Evolutionary conservation across 192 early-diverging fungal species (phyloP).

Genomic region (Backusella macrospora): DNA sequence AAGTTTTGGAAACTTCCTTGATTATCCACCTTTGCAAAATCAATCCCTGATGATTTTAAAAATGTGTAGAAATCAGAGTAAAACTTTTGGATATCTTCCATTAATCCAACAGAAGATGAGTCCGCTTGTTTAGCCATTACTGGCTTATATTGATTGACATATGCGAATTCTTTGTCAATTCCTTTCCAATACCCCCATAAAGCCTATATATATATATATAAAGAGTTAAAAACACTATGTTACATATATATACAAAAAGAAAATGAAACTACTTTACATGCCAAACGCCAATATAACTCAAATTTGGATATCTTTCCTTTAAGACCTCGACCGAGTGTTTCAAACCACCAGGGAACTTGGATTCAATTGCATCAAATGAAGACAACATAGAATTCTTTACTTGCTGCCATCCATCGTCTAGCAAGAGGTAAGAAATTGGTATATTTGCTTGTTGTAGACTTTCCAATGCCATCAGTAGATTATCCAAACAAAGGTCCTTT

Average conservation of each 20-base stretch:
- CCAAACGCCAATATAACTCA: conserved; percentile 56
- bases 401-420: conserved; percentile 62
- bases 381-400: conserved; percentile 30
- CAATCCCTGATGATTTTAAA: conserved; percentile 46
- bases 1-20: conserved; percentile 55
- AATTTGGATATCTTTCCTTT: conserved; percentile 25
- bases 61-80: conserved; percentile 56
- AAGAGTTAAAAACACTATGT: background rate
- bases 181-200: conserved; percentile 66
- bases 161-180: conserved; percentile 39
- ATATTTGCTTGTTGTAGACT: conserved; percentile 20
- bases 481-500: background rate
- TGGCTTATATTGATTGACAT: conserved; percentile 1
- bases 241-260: background rate
- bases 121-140: background rate
- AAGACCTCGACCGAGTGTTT: conserved; percentile 31
- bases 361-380: conserved; percentile 36
- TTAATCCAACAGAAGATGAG: conserved; percentile 22
- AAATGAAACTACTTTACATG: conserved; percentile 28
- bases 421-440: conserved; percentile 38
- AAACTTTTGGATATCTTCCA: conserved; percentile 36
- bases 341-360: conserved; percentile 52
- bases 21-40: conserved; percentile 60
- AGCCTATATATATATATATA: conserved; percentile 11
- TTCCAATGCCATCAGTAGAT: conserved; percentile 16